Base-by-base conservation (phyloP, 208 protist species). In the Trypanosoma grayi region DNA sequence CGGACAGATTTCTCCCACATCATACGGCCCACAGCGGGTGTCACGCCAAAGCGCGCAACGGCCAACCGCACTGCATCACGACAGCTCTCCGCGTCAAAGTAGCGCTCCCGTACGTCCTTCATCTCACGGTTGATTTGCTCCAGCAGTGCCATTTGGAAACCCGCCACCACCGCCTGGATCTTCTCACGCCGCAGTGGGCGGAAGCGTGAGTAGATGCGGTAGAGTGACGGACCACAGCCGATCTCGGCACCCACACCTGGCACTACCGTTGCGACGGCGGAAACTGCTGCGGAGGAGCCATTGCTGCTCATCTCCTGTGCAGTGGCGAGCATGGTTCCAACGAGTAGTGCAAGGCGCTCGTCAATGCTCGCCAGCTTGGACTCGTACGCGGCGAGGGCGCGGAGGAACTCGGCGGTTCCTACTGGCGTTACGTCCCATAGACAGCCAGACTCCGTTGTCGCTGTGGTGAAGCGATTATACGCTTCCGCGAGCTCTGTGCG, bases 1-100 rank as follows among this genome's bases (percentile, higher is more conserved):
- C 75, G 66, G 44, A 95, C 55, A 14, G 79, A 76, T 33, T 68
- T 60, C 65, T 92, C 85, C 79, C 85, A 92, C 61, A 92, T 51
- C 5, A 95, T 77, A 45, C 79, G 76, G 4, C 70, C 86, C 10
- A 86, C 77, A 8, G 66, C 27, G 2, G 70, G 48, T 2, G 89
- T 92, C 3, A 90, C 63, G 31, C 71, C 70, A 48, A 83, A 80
- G 20, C 79, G 77, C 0, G 77, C 63, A 30, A 83, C 67, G 66
- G 70, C 60, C 52, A 79, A 79, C 44, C 63, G 75, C 4, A 76
- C 36, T 63, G 74, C 67, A 81, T 88, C 9, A 64, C 63, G 31
- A 76, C 69, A 27, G 62, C 40, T 10, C 20, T 70, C 34, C 0
- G 79, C 66, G 53, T 85, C 83, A 43, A 92, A 82, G 72, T 90